These are phyloP conservation scores for Epichloe hybrida DNA, from an alignment of 2,329 filamentous ascomycete genomes.

Conservation along the genomic window DNA sequence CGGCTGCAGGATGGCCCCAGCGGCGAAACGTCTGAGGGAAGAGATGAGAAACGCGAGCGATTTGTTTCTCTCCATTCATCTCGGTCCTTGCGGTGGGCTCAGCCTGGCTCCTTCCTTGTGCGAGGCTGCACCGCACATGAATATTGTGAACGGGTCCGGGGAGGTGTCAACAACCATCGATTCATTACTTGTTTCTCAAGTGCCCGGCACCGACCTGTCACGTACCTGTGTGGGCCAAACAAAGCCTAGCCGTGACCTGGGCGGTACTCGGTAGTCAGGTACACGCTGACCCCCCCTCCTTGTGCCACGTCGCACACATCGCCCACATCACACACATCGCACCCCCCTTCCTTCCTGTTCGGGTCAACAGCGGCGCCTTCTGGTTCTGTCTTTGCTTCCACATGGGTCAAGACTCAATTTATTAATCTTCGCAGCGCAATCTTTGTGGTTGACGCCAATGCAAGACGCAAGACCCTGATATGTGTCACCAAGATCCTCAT, in stretches of 20 bases:
- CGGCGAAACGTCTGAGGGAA: not conserved
- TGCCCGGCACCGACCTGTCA: no score
- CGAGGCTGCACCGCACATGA: not conserved
- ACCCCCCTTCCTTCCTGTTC: constrained; percentile 2
- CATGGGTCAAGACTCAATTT: not conserved
- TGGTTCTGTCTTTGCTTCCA: not conserved
- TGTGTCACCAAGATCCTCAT: constrained; percentile 1
- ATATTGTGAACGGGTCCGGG: not conserved
- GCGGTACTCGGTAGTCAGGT: no score
- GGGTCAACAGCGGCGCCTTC: not conserved
- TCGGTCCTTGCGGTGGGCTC: not conserved
- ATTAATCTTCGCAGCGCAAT: not conserved
- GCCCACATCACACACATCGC: not conserved
- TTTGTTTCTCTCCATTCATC: not conserved
- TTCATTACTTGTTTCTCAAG: no score
- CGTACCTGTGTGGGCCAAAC: no score
- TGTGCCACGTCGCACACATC: not conserved
- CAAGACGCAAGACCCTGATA: constrained; percentile 1
- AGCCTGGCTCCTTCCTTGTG: not conserved
- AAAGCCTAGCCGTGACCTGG: no score
- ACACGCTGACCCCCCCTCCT: no score
- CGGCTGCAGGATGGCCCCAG: not conserved
- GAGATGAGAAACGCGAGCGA: not conserved
- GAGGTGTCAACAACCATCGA: no score
- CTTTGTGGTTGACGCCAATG: constrained; percentile 1